Conservation (phyloP, 306 rosid species). For the Cucumis sativus region Cucumber_9930_V3 NC_026657.2:5942501-5943000, state of each 20-base stretch:
- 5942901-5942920: conserved; percentile 86
- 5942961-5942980: background rate
- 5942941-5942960: background rate
- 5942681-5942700: background rate
- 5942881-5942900: conserved; percentile 89
- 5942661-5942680: background rate
- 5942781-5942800: background rate
- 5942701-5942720: background rate
- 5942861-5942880: conserved; percentile 96
- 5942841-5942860: conserved; percentile 9
- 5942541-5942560: too few species aligned
- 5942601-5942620: too few species aligned
- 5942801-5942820: conserved; percentile 1
- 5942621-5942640: too few species aligned
- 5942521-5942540: too few species aligned
- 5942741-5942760: background rate
- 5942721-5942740: background rate
- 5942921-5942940: background rate
- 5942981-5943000: background rate
- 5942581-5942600: too few species aligned
- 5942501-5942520: background rate
- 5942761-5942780: background rate
- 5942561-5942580: too few species aligned
- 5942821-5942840: conserved; percentile 6
- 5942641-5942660: too few species aligned